phyloP scores from a whole-genome alignment of 371 early-diverging fungal species.

The Aphelidium insulamus region DNA sequence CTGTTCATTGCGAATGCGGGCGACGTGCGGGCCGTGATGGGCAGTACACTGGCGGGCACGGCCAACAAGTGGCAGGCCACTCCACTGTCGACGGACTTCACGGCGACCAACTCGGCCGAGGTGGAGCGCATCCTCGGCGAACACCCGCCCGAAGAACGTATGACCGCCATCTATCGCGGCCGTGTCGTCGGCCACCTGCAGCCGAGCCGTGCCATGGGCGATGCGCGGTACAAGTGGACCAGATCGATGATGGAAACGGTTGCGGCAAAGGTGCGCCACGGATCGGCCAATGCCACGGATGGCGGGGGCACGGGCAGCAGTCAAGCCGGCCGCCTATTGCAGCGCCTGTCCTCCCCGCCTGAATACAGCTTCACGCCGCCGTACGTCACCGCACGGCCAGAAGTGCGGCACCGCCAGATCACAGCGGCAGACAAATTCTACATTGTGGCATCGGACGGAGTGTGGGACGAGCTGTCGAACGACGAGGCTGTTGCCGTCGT shows the following conservation, averaged over 20 bases:
- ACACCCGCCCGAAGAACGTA: slow-evolving; percentile 53
- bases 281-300: neutral
- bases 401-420: slow-evolving; percentile 37
- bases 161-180: slow-evolving; percentile 29
- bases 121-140: slow-evolving; percentile 31
- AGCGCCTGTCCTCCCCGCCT: no score
- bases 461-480: slow-evolving; percentile 65
- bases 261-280: no score
- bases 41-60: slow-evolving; percentile 6
- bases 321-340: neutral
- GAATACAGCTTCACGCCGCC: slow-evolving; percentile 61
- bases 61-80: slow-evolving; percentile 23
- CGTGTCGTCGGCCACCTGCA: slow-evolving; percentile 55
- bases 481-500: slow-evolving; percentile 40
- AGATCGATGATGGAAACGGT: no score
- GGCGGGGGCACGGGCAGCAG: neutral
- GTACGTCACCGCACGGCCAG: slow-evolving; percentile 76
- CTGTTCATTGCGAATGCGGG: slow-evolving; percentile 19
- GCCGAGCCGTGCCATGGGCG: slow-evolving; percentile 58
- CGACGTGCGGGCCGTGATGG: slow-evolving; percentile 34
- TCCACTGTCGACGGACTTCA: slow-evolving; percentile 46
- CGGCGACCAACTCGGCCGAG: slow-evolving; percentile 33
- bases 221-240: slow-evolving; percentile 57
- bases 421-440: slow-evolving; percentile 44
- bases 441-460: slow-evolving; percentile 79